A percentile compares a stretch with the other conserved stretches of the same genome.
phyloP scores from a whole-genome alignment of 139 green algal species.

The Tetraselmis striata region DNA sequence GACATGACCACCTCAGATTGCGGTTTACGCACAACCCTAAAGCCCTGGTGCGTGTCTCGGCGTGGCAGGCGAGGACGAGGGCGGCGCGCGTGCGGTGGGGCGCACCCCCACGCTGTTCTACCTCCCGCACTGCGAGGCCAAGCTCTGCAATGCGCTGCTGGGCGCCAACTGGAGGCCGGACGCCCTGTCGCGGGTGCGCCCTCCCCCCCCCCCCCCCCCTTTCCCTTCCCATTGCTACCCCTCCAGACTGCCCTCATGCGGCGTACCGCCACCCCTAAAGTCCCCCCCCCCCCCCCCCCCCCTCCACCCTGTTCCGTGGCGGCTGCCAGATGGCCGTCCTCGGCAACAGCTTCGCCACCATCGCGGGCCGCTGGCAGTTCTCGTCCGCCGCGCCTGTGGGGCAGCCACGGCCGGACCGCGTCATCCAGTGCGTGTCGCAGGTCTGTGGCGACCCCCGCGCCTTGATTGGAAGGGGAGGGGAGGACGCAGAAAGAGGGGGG shows the following conservation, averaged over 20 bases:
- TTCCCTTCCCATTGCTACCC: not conserved
- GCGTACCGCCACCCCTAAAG: too few relatives aligned
- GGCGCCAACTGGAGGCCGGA: conserved; percentile 6
- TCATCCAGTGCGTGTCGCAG: not conserved
- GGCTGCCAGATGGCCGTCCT: conserved; percentile 21
- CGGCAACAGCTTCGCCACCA: conserved; percentile 35
- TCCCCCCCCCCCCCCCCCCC: not conserved
- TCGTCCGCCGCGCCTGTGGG: not conserved
- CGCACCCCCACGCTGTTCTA: conserved; percentile 7
- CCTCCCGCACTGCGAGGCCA: conserved; percentile 15
- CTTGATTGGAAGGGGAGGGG: too few relatives aligned
- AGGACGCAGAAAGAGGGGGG: too few relatives aligned
- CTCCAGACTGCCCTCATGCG: too few relatives aligned
- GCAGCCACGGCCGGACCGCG: not conserved
- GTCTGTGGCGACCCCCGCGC: too few relatives aligned
- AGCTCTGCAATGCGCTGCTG: conserved; percentile 14
- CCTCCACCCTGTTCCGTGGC: not conserved
- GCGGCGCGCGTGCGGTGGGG: not conserved
- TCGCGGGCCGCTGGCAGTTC: conserved; percentile 19
- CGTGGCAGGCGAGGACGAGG: not conserved
- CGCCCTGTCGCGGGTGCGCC: not conserved
- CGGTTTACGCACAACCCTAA: too few relatives aligned
- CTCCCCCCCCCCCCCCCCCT: not conserved
- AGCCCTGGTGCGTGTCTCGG: too few relatives aligned
- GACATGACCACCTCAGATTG: too few relatives aligned